Percentiles rank a stretch among this genome's conserved stretches.
These are phyloP conservation scores for Zygoascus hellenicus DNA, from an alignment of 1,139 yeast genomes.

Conservation along the genomic window DNA sequence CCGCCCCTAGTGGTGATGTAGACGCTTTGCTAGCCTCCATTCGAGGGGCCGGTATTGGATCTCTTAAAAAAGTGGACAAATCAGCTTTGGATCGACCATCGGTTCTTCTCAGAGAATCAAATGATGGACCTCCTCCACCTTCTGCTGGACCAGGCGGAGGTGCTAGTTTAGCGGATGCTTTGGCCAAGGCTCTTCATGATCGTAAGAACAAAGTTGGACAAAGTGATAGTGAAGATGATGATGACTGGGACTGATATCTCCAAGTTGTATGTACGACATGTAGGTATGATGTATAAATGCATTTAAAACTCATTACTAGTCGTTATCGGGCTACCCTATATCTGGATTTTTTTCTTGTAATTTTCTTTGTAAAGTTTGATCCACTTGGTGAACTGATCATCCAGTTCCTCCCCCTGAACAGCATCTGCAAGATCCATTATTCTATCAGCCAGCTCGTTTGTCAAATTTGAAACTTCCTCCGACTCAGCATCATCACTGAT, in stretches of 20 bases:
- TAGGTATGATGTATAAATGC: too few species aligned
- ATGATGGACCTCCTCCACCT: constrained; percentile 46
- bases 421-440: constrained; percentile 1
- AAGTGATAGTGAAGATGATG: constrained; percentile 82
- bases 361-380: not conserved
- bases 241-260: constrained; percentile 57
- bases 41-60: constrained; percentile 68
- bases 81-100: constrained; percentile 75
- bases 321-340: too few species aligned
- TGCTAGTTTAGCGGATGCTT: constrained; percentile 83
- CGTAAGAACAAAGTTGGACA: constrained; percentile 78
- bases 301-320: too few species aligned
- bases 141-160: constrained; percentile 50
- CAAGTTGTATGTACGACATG: too few species aligned
- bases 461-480: not conserved
- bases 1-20: constrained; percentile 51
- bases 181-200: constrained; percentile 77
- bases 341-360: constrained; percentile 1
- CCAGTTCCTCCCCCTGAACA: not conserved
- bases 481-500: not conserved
- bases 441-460: not conserved
- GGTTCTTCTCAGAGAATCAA: constrained; percentile 62
- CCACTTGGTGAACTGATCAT: not conserved
- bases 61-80: constrained; percentile 73
- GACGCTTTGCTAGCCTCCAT: constrained; percentile 87